Evolutionary conservation across 805 yeast genomes (phyloP), one percentile per base, ranked within the genome.

Genomic region (Kazachstania bromeliacearum): DNA sequence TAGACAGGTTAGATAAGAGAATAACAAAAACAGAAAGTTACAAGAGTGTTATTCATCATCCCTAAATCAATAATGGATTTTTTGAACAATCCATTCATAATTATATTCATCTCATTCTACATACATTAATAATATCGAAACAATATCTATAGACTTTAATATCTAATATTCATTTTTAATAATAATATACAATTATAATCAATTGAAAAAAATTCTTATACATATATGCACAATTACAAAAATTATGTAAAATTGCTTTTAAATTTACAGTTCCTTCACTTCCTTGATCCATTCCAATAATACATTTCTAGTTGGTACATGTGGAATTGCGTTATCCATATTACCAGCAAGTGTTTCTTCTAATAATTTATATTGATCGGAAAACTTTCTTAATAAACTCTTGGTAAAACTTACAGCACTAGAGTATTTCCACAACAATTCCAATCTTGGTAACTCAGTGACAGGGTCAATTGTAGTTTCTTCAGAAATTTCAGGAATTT

Each of bases 351-450:
- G 60, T 20, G 42, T 39, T 2, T 51, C 54, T 3, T 52, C 43
- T 22, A 64, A 38, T 8, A 45, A 34, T 9, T 41, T 48, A 47
- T 45, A 74, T 13, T 73, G 70, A 26, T 59, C 64, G 2, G 75
- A 70, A 37, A 62, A 63, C 35, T 64, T 66, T 57, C 71, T 64
- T 37, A 67, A 31, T 10, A 63, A 15, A 37, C 67, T 57, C 47
- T 65, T 65, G 12, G 60, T 35, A 31, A 69, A 58, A 13, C 64
- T 58, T 30, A 63, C 33, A 8, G 60, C 42, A 6, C 62, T 53
- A 21, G 59, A 57, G 36, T 68, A 65, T 37, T 68, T 68, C 73
- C 73, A 69, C 21, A 48, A 45, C 7, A 53, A 27, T 40, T 68
- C 71, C 20, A 53, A 44, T 5, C 48, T 51, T 20, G 55, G 61